These are phyloP conservation scores for Melastoma malabathricum DNA, from an alignment of 345 rosid genomes.

Conservation along the genomic window DNA sequence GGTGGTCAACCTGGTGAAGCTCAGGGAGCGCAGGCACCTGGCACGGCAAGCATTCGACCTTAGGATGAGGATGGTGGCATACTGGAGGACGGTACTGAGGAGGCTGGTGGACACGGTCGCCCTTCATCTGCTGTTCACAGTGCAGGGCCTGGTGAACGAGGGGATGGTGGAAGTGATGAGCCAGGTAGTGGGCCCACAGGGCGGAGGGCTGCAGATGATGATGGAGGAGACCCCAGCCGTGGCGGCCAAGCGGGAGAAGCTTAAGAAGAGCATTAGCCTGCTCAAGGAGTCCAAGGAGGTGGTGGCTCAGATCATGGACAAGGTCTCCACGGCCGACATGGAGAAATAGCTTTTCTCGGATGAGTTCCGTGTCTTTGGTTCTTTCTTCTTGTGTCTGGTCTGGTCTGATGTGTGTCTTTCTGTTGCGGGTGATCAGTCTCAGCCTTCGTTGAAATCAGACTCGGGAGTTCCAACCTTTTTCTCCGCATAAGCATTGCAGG, in stretches of 20 bases:
- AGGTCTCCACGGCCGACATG: background rate
- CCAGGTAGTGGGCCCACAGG: slow-evolving; percentile 11
- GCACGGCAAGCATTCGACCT: slow-evolving; percentile 14
- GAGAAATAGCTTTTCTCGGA: background rate
- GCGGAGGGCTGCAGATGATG: slow-evolving; percentile 14
- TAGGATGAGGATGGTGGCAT: slow-evolving; percentile 16
- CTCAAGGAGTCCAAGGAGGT: slow-evolving; percentile 15
- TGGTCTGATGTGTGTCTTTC: too few species aligned
- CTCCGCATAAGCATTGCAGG: too few species aligned
- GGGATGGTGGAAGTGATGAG: slow-evolving; percentile 12
- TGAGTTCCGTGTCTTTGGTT: too few species aligned
- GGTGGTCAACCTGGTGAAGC: background rate
- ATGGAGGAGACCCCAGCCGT: slow-evolving; percentile 14
- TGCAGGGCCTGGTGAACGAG: slow-evolving; percentile 9
- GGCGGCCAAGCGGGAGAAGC: slow-evolving; percentile 12
- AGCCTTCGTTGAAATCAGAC: too few species aligned
- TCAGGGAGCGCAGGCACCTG: background rate
- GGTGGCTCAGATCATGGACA: slow-evolving; percentile 9
- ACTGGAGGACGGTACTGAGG: slow-evolving; percentile 20
- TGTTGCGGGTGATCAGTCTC: too few species aligned
- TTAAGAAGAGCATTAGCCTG: slow-evolving; percentile 13
- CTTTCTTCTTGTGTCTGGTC: too few species aligned
- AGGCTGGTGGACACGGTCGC: slow-evolving; percentile 20
- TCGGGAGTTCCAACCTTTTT: too few species aligned
- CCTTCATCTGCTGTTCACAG: slow-evolving; percentile 8